These are phyloP conservation scores for Pneumocystis sp. DNA, from an alignment of 1,139 yeast species.

Conservation along the genomic window DNA sequence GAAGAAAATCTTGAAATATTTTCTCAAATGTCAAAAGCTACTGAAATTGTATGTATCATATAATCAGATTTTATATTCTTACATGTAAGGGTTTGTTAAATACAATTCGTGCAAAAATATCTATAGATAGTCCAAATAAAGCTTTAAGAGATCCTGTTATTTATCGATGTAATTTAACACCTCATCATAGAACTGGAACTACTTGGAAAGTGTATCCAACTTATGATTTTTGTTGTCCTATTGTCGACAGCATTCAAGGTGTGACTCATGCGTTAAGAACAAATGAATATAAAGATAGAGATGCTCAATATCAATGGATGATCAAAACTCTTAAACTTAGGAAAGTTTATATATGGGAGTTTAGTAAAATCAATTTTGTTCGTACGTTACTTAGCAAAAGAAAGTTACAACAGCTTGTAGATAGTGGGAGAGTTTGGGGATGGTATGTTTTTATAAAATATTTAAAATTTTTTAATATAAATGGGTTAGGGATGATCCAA, in stretches of 20 bases:
- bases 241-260: constrained; percentile 88
- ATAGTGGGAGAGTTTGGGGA: constrained; percentile 64
- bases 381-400: constrained; percentile 90
- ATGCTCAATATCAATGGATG: constrained; percentile 96
- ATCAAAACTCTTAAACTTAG: constrained; percentile 63
- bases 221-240: constrained; percentile 94
- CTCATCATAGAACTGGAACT: constrained; percentile 90
- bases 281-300: constrained; percentile 94
- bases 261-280: constrained; percentile 96
- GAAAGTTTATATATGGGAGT: constrained; percentile 93
- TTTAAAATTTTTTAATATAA: not conserved
- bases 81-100: constrained; percentile 48
- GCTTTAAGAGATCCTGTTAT: constrained; percentile 93
- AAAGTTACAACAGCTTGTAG: constrained; percentile 96
- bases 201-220: constrained; percentile 93
- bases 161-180: constrained; percentile 88
- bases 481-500: constrained; percentile 57
- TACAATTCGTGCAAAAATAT: constrained; percentile 92
- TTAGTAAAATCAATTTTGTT: constrained; percentile 88
- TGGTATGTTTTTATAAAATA: constrained; percentile 33
- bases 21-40: constrained; percentile 83
- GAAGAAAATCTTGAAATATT: constrained; percentile 80
- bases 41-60: constrained; percentile 35
- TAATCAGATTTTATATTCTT: not conserved
- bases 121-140: constrained; percentile 76